These are phyloP conservation scores for Bipolaris victoriae DNA, from an alignment of 2,329 filamentous ascomycete species.

Conservation along the genomic window DNA sequence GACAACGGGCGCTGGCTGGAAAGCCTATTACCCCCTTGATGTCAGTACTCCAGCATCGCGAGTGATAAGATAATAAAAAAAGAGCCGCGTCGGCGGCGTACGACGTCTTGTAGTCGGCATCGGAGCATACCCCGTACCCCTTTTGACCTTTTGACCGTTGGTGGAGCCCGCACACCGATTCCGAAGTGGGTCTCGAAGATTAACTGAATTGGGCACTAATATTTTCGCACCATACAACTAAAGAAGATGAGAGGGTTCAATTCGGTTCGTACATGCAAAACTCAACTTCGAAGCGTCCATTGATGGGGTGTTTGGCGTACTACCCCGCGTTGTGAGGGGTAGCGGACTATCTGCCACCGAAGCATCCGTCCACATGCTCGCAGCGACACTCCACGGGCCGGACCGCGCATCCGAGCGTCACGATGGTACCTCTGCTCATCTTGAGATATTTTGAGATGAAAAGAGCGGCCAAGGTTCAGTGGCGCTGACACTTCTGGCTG, in stretches of 20 bases:
- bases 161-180: neutral
- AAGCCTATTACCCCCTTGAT: neutral
- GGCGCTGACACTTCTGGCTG: neutral
- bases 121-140: neutral
- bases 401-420: conserved; percentile 26
- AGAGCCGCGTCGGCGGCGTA: neutral
- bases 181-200: neutral
- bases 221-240: conserved; percentile 6
- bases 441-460: conserved; percentile 2
- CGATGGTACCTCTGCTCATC: conserved; percentile 3
- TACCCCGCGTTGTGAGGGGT: conserved; percentile 20
- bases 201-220: neutral
- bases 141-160: conserved; percentile 2
- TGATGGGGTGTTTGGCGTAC: conserved; percentile 1
- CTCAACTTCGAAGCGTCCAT: neutral
- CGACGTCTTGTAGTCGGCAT: conserved; percentile 1
- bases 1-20: neutral
- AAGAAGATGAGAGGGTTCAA: neutral
- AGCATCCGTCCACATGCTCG: conserved; percentile 29
- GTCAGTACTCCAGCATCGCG: neutral
- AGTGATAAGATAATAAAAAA: neutral
- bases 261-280: neutral
- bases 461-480: neutral
- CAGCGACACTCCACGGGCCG: conserved; percentile 19
- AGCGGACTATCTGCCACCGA: conserved; percentile 29